Base-by-base conservation (phyloP, 805 yeast species). In the Teunomyces pallodes region DNA sequence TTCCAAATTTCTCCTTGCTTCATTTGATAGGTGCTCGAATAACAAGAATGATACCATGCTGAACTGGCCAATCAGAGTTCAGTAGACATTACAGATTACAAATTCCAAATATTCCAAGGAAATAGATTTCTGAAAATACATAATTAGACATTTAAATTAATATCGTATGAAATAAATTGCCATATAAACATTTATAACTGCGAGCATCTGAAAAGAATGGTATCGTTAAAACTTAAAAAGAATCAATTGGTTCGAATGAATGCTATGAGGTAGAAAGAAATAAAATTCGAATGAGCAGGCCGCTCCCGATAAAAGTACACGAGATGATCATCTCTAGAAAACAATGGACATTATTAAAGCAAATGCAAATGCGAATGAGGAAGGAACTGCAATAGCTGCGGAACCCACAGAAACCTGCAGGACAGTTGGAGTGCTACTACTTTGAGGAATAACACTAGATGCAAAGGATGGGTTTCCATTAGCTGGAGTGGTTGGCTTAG, bases 261-360 rank as follows among this genome's bases (percentile, higher is more conserved):
- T 30, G n/a, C 14, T 10, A 2, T 16, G n/a, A 12, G 33, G n/a
- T 12, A 12, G 13, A 13, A 30, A 30, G 33, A 30, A 30, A 30
- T 30, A 30, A 30, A 30, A 9, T 13, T 30, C 14, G 33, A 30
- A n/a, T 30, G 13, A 13, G 33, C 33, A 30, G n/a, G 9, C 13
- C 9, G 33, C 33, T 13, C 33, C 13, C 33, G 33, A 30, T 30
- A 30, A 30, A 30, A 30, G n/a, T 30, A 30, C 33, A 30, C 8
- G 14, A 30, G 14, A 30, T 30, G 14, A n/a, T 33, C 24, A 33
- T 13, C 24, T 16, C 29, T 36, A 36, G 26, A 36, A 36, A 20
- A 36, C 14, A 36, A 36, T 36, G n/a, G 40, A 36, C 9, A 36
- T 36, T 20, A 36, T 20, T n/a, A 20, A 36, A 36, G 40, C 40